phyloP scores from a whole-genome alignment of 129 eudicot species.

The Pseudognaphalium luteoalbum region DNA sequence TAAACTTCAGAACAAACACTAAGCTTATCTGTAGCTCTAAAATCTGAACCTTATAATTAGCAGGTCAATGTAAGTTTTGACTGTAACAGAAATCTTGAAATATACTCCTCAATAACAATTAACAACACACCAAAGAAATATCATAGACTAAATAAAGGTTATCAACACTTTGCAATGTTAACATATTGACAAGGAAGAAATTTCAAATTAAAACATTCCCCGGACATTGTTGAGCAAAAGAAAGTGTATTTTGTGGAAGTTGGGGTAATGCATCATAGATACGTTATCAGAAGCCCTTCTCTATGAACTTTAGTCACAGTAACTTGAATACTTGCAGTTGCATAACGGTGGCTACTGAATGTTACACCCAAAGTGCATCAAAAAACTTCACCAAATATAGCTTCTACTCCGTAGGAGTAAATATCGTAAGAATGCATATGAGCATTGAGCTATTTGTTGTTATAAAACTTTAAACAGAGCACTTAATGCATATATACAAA shows the following conservation, averaged over 20 bases:
- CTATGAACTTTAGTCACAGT: neutral
- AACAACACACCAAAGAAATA: neutral
- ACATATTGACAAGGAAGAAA: neutral
- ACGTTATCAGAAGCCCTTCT: neutral
- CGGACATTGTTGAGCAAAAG: neutral
- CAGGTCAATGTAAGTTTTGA: neutral
- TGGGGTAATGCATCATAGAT: neutral
- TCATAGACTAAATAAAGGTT: neutral
- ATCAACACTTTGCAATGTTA: neutral
- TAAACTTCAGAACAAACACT: neutral
- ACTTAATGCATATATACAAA: neutral
- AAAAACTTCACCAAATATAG: neutral
- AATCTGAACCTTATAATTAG: conserved; percentile 1
- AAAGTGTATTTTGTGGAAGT: neutral
- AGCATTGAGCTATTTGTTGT: neutral
- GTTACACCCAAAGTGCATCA: neutral
- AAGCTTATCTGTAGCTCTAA: neutral
- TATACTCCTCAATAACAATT: neutral
- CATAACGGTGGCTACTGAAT: neutral
- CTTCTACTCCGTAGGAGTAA: neutral
- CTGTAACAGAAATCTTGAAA: neutral
- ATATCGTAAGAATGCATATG: neutral
- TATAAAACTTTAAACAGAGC: neutral
- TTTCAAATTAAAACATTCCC: neutral
- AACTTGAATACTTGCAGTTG: neutral